Evolutionary conservation across 805 yeast genomes (phyloP), one percentile per base, ranked within the genome.

Genomic region (Maudiozyma saulgeensis): DNA sequence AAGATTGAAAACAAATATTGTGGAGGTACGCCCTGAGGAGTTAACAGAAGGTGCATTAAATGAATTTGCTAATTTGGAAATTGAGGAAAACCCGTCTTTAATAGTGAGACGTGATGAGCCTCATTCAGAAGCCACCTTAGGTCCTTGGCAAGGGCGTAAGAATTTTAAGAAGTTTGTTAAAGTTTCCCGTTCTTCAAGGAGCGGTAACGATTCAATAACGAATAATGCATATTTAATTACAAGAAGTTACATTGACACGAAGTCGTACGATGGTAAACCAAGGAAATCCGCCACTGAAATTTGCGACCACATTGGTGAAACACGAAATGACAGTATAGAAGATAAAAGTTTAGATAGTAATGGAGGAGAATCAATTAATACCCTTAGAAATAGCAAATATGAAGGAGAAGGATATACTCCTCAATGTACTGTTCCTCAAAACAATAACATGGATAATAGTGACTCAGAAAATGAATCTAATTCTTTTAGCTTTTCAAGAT

Each of bases 101-200:
- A 34, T 67, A 6, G 47, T 51, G 5, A 44, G 59, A 9, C 16
- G 25, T 11, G 21, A 28, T 31, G 26, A 15, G 9, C 28, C 21
- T n/a, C 11, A 4, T 4, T 6, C 15, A 15, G 16, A 16, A 19
- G 4, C 9, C n/a, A 4, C 13, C 8, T 8, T 11, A 16, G 37
- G 51, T 38, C 49, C 53, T 1, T 64, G 71, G 68, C 47, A 54
- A 19, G 62, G 59, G 1, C 53, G 75, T 12, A 71, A 66, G 50
- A 72, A 73, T 52, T 73, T 68, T 52, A 74, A 74, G 48, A 60
- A 51, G 4, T 74, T 74, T 58, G 63, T 61, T 2, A 71, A 71
- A 46, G 54, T 53, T 25, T 50, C 62, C 49, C 63, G 67, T 11
- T 52, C 49, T 21, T 39, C 45, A 11, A 21, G 34, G 11, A 32